Evolutionary conservation across 306 rosid species (phyloP).

Genomic region (Prunus campanulata): DNA sequence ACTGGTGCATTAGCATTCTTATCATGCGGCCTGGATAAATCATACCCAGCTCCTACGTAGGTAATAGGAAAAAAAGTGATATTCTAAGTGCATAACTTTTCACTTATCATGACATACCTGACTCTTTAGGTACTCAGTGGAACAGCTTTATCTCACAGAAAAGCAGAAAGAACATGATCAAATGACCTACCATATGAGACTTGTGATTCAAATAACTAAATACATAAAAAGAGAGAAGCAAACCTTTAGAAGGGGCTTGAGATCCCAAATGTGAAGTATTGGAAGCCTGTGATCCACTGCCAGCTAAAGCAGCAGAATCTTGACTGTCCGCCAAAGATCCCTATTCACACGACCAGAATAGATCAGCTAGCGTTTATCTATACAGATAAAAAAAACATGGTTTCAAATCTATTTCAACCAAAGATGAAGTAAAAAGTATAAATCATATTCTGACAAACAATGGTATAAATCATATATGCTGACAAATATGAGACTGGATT

Average conservation of each 20-base stretch:
- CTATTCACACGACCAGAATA: conserved; percentile 40
- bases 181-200: background rate
- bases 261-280: conserved; percentile 45
- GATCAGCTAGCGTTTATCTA: conserved; percentile 15
- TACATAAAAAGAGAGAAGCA: conserved; percentile 11
- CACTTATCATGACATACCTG: conserved; percentile 15
- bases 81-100: background rate
- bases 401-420: conserved; percentile 10
- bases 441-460: background rate
- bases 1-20: conserved; percentile 45
- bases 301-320: conserved; percentile 42
- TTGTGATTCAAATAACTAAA: background rate
- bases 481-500: background rate
- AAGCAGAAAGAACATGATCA: background rate
- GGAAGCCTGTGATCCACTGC: conserved; percentile 57
- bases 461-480: background rate
- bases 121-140: conserved; percentile 1
- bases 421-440: background rate
- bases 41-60: conserved; percentile 58
- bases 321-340: conserved; percentile 53
- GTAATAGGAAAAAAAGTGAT: conserved; percentile 27
- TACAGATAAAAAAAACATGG: conserved; percentile 15
- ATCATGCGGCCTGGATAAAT: conserved; percentile 52
- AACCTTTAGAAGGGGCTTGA: conserved; percentile 63
- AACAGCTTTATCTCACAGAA: background rate